These are phyloP conservation scores for Beauveria sp. DNA, from an alignment of 2,329 filamentous ascomycete genomes.

Conservation along the genomic window DNA sequence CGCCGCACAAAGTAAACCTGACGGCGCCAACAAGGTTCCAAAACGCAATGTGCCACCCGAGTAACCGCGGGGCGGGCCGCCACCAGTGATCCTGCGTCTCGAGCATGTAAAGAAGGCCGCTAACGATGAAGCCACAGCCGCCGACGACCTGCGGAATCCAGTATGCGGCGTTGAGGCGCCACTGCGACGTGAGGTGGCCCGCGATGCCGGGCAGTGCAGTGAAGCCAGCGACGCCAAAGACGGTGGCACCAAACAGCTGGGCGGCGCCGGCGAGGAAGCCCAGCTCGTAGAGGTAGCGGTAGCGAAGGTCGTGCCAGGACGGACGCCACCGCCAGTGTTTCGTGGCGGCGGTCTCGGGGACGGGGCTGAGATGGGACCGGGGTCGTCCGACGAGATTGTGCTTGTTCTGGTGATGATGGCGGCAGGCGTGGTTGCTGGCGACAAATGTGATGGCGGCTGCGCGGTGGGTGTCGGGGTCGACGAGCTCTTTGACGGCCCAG, in stretches of 20 bases:
- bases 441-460: not conserved
- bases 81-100: conserved; percentile 61
- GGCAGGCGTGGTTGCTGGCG: not conserved
- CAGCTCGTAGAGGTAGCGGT: conserved; percentile 38
- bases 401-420: conserved; percentile 1
- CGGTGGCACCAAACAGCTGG: conserved; percentile 50
- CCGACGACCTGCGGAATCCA: conserved; percentile 56
- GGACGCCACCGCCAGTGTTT: conserved; percentile 3
- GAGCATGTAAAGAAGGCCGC: conserved; percentile 52
- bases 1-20: conserved; percentile 52
- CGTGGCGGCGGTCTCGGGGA: too few species aligned
- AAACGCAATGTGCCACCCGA: conserved; percentile 60
- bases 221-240: conserved; percentile 45
- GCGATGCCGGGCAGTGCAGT: conserved; percentile 47
- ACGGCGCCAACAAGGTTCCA: conserved; percentile 58
- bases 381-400: not conserved
- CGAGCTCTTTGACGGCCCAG: conserved; percentile 7
- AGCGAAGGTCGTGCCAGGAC: conserved; percentile 3
- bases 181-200: conserved; percentile 36
- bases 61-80: conserved; percentile 42
- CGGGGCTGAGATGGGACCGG: not conserved
- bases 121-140: conserved; percentile 54
- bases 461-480: not conserved
- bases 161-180: conserved; percentile 46
- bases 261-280: conserved; percentile 53